These are phyloP conservation scores for Exobasidium cylindrosporum DNA, from an alignment of 1,284 basidiomycete species.

Conservation along the genomic window DNA sequence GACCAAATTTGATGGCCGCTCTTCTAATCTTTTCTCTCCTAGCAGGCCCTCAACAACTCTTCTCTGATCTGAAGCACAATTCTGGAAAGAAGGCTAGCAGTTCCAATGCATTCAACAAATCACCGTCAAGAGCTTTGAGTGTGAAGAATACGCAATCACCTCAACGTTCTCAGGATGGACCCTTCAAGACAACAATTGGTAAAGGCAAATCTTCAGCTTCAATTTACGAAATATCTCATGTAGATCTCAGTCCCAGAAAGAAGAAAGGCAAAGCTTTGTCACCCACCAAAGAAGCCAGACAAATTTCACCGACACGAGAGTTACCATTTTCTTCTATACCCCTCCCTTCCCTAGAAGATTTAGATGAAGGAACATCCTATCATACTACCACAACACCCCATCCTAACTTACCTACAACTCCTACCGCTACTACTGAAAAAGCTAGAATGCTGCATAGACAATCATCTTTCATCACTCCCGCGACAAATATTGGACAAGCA, in stretches of 20 bases:
- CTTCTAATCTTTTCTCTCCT: background rate
- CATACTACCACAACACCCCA: background rate
- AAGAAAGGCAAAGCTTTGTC: background rate
- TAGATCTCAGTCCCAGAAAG: background rate
- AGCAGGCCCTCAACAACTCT: slow-evolving; percentile 7
- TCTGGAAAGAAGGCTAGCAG: slow-evolving; percentile 1
- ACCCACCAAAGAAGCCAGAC: background rate
- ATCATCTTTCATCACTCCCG: slow-evolving; percentile 7
- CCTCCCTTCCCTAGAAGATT: background rate
- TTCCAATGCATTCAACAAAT: background rate
- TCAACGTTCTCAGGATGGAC: background rate
- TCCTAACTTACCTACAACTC: background rate
- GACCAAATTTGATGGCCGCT: too few species aligned
- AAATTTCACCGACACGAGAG: background rate
- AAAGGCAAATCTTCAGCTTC: background rate
- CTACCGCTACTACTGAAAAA: background rate
- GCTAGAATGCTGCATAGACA: background rate
- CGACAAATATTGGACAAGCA: slow-evolving; percentile 5
- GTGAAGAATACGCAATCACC: slow-evolving; percentile 9
- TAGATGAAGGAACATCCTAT: background rate
- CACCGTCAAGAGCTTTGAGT: background rate
- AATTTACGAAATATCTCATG: background rate
- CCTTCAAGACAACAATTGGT: background rate
- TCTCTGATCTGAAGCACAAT: slow-evolving; percentile 1
- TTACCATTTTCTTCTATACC: background rate